Evolutionary conservation across 1,284 basidiomycete genomes (phyloP), one percentile per base, ranked within the genome.

Genomic region (Farysia itapuensis): DNA sequence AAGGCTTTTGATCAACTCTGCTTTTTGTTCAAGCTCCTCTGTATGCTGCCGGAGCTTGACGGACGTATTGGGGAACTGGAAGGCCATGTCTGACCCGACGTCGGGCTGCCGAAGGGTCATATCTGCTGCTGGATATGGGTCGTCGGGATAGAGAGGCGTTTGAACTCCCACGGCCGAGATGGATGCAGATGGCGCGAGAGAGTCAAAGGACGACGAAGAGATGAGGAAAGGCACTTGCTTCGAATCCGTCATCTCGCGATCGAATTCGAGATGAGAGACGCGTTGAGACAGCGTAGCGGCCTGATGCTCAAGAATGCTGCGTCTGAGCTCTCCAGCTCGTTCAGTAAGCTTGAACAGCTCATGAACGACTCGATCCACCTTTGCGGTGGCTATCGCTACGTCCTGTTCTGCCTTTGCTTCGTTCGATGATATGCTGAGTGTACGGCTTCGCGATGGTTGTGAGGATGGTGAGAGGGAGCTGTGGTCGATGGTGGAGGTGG

Each of bases 251-350:
- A 50, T 32, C 19, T 52, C 46, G 5, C 44, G 59, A 31, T 63
- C 47, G 16, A 43, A 44, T 31, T 69, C 67, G 34, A 69, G 53
- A n/a, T 30, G 35, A 2, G 49, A 40, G 8, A 70, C 49, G 4
- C 68, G 63, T 12, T 51, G 43, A 12, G 59, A 54, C 5, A 70
- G 59, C 12, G 64, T 53, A 28, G 51, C 59, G 6, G 66, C 61
- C 35, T 69, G 63, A 26, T 70, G 68, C 37, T 70, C 65, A 20
- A 68, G 59, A 7, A 70, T 39, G 34, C 31, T 50, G 29, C 64
- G 46, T 20, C 63, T 39, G 25, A 66, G 33, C 15, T 26, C 20
- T n/a, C 41, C 39, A 24, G 64, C 64, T 14, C 51, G 43, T 3
- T 68, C 66, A 2, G 36, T 39, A 39, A 57, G 43, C 16, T 44